These are phyloP conservation scores for Hymenoscyphus scutula DNA, from an alignment of 2,329 filamentous ascomycete genomes.

Conservation along the genomic window DNA sequence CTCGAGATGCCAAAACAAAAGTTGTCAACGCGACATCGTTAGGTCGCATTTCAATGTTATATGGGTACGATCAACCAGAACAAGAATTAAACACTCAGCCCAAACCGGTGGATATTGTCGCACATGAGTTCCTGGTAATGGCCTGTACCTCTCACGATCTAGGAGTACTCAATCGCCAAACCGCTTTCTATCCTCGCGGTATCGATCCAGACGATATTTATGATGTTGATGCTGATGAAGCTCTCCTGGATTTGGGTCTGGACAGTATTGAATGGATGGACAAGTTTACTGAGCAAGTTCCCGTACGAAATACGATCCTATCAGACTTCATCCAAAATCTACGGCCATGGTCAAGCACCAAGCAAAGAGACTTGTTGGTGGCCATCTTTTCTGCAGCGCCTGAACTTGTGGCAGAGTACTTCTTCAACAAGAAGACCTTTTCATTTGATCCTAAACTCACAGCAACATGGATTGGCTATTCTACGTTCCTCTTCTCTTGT, in stretches of 20 bases:
- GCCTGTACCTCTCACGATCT: slow-evolving; percentile 71
- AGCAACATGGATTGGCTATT: slow-evolving; percentile 92
- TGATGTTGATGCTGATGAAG: slow-evolving; percentile 44
- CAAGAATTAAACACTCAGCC: slow-evolving; percentile 43
- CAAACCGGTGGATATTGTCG: slow-evolving; percentile 61
- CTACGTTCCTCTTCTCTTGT: slow-evolving; percentile 79
- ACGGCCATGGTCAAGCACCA: slow-evolving; percentile 76
- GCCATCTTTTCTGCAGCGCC: slow-evolving; percentile 78
- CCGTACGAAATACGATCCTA: slow-evolving; percentile 76
- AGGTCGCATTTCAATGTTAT: slow-evolving; percentile 68
- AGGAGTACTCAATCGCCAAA: slow-evolving; percentile 72
- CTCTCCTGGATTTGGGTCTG: slow-evolving; percentile 60
- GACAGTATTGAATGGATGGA: slow-evolving; percentile 70
- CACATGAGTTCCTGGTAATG: slow-evolving; percentile 72
- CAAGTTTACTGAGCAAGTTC: slow-evolving; percentile 62
- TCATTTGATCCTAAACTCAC: slow-evolving; percentile 89
- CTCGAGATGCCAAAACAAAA: slow-evolving; percentile 70
- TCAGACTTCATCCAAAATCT: slow-evolving; percentile 76
- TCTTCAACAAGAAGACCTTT: slow-evolving; percentile 74
- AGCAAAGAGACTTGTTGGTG: slow-evolving; percentile 78
- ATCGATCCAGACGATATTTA: slow-evolving; percentile 56
- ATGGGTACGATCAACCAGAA: slow-evolving; percentile 55
- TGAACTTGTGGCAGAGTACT: slow-evolving; percentile 86
- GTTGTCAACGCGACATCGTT: slow-evolving; percentile 75
- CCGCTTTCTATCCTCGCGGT: slow-evolving; percentile 80